A percentile compares a stretch with the other conserved stretches of the same genome.
Conservation (phyloP, 306 rosid species). For the Casuarina glauca region DNA sequence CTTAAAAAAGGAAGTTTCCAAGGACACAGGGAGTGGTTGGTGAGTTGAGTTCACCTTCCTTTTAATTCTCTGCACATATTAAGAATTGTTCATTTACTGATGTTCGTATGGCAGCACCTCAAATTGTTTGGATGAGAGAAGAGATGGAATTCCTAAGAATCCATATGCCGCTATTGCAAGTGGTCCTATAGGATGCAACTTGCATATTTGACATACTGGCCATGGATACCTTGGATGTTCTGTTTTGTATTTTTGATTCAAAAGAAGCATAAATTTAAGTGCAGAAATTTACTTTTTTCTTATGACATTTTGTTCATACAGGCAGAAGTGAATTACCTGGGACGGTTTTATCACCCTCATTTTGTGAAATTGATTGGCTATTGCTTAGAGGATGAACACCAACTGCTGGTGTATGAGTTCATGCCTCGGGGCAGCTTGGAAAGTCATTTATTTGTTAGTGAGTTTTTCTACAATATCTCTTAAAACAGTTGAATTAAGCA, state of each 20-base stretch:
- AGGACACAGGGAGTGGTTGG: slow-evolving; percentile 76
- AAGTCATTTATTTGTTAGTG: slow-evolving; percentile 67
- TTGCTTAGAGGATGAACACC: slow-evolving; percentile 65
- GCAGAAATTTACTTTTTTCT: slow-evolving; percentile 4
- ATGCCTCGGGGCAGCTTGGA: slow-evolving; percentile 79
- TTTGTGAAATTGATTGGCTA: slow-evolving; percentile 62
- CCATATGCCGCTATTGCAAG: background rate
- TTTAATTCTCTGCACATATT: background rate
- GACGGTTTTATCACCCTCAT: slow-evolving; percentile 66
- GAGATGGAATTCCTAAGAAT: background rate
- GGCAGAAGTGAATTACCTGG: slow-evolving; percentile 70
- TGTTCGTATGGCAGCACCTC: background rate
- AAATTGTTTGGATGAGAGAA: background rate
- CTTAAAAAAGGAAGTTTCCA: slow-evolving; percentile 55
- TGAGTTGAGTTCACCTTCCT: slow-evolving; percentile 33
- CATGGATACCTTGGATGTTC: background rate
- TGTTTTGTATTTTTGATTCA: background rate
- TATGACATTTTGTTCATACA: slow-evolving; percentile 8
- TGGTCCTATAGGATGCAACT: background rate
- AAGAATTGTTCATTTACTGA: background rate
- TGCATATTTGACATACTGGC: background rate
- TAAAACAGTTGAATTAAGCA: background rate
- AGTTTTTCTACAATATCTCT: slow-evolving; percentile 22
- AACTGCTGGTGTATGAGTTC: slow-evolving; percentile 57
- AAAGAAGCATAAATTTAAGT: background rate